Base-by-base conservation (phyloP, 139 green algal genomes). In the Tetraselmis striata region DNA sequence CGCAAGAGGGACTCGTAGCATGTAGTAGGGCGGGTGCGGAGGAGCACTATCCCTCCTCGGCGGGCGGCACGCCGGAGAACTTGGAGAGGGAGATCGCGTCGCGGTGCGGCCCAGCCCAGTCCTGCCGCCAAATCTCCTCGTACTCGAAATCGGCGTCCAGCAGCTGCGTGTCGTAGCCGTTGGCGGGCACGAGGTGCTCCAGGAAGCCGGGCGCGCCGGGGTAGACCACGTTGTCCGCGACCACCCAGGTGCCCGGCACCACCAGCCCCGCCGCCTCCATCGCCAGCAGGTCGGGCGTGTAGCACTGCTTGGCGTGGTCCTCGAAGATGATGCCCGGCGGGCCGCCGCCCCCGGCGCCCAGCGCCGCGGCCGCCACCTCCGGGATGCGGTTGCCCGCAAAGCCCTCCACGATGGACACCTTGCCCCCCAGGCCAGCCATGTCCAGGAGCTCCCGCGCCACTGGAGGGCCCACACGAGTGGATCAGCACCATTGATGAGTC, bases 221-320 rank as follows among this genome's bases (percentile, higher is more conserved):
- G 75, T 86, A 86, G 1, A 86, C n/a, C n/a, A 86, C 83, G 74
- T 86, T 86, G 58, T 86, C 83, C 2, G 83, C 83, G 31, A 86
- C 79, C n/a, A 86, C 75, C 26, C 74, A 28, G 1, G 83, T 84
- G 24, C 83, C 83, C 29, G 74, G 76, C 23, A 18, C 30, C 25
- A 86, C 75, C 28, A 86, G 28, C 18, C 83, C 83, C 1, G 75
- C 79, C 26, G 77, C 75, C 74, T 86, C 83, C 29, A 83, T 81
- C 28, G 30, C 28, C 29, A 74, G 27, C 0, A 86, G 76, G 32
- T 86, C 83, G 1, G 83, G 83, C 1, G 80, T 31, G 45, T 84
- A 84, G n/a, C 83, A 81, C 31, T 75, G 30, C 76, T 83, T 67
- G 5, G 45, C 45, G 45, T 67, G 45, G 45, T 67, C 45, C 18